Percentiles rank a stretch among this genome's conserved stretches.
phyloP scores from a whole-genome alignment of 177 flowering plant species.

The Telopea speciosissima region DNA sequence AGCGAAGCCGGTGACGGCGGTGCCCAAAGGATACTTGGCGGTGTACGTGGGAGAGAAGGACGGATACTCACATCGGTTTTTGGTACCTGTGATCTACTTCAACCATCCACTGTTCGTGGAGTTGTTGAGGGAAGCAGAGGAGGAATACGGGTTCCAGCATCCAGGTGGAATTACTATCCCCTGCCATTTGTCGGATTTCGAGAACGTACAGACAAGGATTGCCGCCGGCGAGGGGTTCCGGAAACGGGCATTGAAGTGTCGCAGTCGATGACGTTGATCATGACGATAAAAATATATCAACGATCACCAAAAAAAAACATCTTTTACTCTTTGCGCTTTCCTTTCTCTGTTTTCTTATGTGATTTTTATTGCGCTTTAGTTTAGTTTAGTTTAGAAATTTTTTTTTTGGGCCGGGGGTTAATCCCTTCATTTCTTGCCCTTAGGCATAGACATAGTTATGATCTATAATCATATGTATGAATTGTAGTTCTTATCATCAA shows the following conservation, averaged over 20 bases:
- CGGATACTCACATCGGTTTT: slow-evolving; percentile 35
- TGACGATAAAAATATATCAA: neutral
- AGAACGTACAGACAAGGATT: slow-evolving; percentile 53
- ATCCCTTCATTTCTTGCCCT: too few relatives aligned
- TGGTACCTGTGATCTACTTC: slow-evolving; percentile 76
- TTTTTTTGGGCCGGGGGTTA: too few relatives aligned
- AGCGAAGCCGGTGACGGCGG: slow-evolving; percentile 11
- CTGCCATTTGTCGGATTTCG: slow-evolving; percentile 60
- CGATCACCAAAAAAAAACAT: neutral
- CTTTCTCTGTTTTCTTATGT: too few relatives aligned
- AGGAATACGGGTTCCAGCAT: slow-evolving; percentile 62
- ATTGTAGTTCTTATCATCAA: too few relatives aligned
- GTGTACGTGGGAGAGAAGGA: slow-evolving; percentile 66
- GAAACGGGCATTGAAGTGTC: slow-evolving; percentile 8
- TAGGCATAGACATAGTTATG: too few relatives aligned
- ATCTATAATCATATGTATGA: too few relatives aligned
- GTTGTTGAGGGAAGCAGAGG: slow-evolving; percentile 65
- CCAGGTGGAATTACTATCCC: slow-evolving; percentile 79
- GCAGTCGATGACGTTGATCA: neutral
- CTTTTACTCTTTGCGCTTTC: too few relatives aligned
- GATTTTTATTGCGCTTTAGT: too few relatives aligned
- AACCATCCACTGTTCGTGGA: slow-evolving; percentile 83
- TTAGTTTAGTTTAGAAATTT: too few relatives aligned
- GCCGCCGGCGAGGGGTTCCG: slow-evolving; percentile 37
- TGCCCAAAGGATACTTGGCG: slow-evolving; percentile 79